These are phyloP conservation scores for Vaccinium corymbosum DNA, from an alignment of 148 eudicot genomes.

Conservation along the genomic window DNA sequence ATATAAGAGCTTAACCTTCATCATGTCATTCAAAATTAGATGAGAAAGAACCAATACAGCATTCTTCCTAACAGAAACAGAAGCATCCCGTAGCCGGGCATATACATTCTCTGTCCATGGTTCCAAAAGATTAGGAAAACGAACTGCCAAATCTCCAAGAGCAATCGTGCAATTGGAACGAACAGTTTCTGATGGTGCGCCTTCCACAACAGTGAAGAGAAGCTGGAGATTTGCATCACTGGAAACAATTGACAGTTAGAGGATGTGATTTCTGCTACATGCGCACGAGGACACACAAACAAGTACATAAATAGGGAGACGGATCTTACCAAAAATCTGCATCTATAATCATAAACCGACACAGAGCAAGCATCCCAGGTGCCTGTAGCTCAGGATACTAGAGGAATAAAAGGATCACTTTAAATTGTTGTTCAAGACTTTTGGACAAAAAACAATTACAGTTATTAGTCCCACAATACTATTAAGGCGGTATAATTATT, in stretches of 20 bases:
- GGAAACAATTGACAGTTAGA: constrained; percentile 20
- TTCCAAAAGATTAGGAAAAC: constrained; percentile 91
- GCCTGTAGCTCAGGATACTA: constrained; percentile 91
- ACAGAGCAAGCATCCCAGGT: constrained; percentile 94
- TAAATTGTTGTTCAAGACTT: constrained; percentile 3
- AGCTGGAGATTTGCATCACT: constrained; percentile 95
- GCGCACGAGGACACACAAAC: background rate
- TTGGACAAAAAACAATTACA: background rate
- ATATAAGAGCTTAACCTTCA: constrained; percentile 59
- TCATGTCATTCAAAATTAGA: constrained; percentile 96
- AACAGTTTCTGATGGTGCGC: constrained; percentile 85
- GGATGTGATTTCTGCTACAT: background rate
- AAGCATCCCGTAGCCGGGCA: constrained; percentile 77
- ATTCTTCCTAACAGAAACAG: constrained; percentile 84
- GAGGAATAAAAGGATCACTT: constrained; percentile 15
- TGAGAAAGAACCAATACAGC: constrained; percentile 98
- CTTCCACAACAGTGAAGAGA: constrained; percentile 93
- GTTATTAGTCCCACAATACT: background rate
- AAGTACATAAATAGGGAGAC: background rate
- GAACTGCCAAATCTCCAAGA: constrained; percentile 94
- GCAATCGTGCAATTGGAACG: constrained; percentile 95
- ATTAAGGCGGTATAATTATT: background rate
- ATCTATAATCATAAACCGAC: constrained; percentile 93
- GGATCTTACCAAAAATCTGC: constrained; percentile 74
- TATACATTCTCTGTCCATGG: constrained; percentile 99